Evolutionary conservation across 495 filamentous ascomycete species (phyloP).

Genomic region (Endocarpon pusillum): DNA sequence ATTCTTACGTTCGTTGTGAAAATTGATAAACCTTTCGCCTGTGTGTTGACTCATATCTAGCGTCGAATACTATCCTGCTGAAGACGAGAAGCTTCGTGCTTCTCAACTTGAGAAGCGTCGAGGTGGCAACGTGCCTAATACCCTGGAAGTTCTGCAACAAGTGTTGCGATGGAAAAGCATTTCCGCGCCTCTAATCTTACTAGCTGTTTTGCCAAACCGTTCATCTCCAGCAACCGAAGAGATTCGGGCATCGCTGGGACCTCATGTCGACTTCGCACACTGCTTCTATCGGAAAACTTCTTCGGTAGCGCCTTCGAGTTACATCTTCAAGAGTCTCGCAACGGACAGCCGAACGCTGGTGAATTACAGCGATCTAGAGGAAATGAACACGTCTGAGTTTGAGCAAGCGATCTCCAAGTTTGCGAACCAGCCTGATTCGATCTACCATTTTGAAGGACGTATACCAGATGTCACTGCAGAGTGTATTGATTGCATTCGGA

Average conservation of each 20-base stretch:
- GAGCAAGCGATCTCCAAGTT: conserved; percentile 41
- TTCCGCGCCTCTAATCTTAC: conserved; percentile 18
- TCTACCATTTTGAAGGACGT: conserved; percentile 34
- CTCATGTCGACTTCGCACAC: conserved; percentile 27
- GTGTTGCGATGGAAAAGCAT: conserved; percentile 17
- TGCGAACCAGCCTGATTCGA: conserved; percentile 30
- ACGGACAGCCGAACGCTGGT: conserved; percentile 51
- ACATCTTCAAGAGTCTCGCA: conserved; percentile 44
- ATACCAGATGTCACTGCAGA: conserved; percentile 43
- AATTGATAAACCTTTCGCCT: conserved; percentile 5
- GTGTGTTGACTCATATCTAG: conserved; percentile 18
- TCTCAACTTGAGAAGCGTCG: conserved; percentile 38
- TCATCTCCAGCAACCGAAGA: conserved; percentile 22
- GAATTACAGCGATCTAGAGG: conserved; percentile 47
- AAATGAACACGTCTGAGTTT: conserved; percentile 47
- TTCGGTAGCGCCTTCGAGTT: conserved; percentile 46
- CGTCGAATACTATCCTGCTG: conserved; percentile 44
- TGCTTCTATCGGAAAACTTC: conserved; percentile 42
- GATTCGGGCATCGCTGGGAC: conserved; percentile 24
- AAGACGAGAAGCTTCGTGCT: conserved; percentile 58
- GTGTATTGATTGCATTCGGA: conserved; percentile 42
- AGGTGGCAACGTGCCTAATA: conserved; percentile 58
- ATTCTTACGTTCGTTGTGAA: conserved; percentile 43
- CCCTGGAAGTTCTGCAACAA: conserved; percentile 50
- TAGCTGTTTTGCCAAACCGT: conserved; percentile 25